Percentiles rank a stretch among this genome's conserved stretches.
phyloP scores from a whole-genome alignment of 129 eudicot genomes.

The Chrysanthemum lavandulifolium region DNA sequence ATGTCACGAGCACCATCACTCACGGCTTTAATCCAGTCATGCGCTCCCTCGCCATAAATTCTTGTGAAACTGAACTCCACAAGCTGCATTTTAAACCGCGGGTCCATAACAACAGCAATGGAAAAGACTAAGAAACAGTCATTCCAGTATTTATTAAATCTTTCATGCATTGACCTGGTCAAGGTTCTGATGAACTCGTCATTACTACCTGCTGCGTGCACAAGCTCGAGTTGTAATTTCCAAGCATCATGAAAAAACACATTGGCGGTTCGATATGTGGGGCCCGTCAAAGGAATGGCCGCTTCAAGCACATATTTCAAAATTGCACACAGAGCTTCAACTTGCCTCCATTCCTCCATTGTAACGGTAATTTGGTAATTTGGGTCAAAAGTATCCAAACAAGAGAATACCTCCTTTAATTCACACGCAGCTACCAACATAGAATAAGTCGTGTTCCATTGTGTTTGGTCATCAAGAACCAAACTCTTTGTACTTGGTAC shows the following conservation, averaged over 20 bases:
- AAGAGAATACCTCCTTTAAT: slow-evolving; percentile 71
- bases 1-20: slow-evolving; percentile 58
- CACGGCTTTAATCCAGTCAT: slow-evolving; percentile 26
- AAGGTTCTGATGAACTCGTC: slow-evolving; percentile 45
- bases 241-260: slow-evolving; percentile 60
- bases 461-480: slow-evolving; percentile 54
- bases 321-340: slow-evolving; percentile 55
- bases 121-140: slow-evolving; percentile 56
- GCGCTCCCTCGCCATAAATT: slow-evolving; percentile 55
- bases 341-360: slow-evolving; percentile 70
- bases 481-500: slow-evolving; percentile 64
- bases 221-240: slow-evolving; percentile 58
- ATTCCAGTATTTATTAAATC: slow-evolving; percentile 64
- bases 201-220: slow-evolving; percentile 40
- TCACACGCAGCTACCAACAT: slow-evolving; percentile 83
- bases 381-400: slow-evolving; percentile 61
- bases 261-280: slow-evolving; percentile 52
- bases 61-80: slow-evolving; percentile 52
- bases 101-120: slow-evolving; percentile 80
- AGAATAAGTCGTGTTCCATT: slow-evolving; percentile 80
- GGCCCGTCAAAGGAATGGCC: slow-evolving; percentile 47
- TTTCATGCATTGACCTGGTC: slow-evolving; percentile 58
- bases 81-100: slow-evolving; percentile 70
- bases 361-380: slow-evolving; percentile 43
- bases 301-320: slow-evolving; percentile 66